phyloP scores from a whole-genome alignment of 2,329 filamentous ascomycete species.

The Aphanocladium album region DNA sequence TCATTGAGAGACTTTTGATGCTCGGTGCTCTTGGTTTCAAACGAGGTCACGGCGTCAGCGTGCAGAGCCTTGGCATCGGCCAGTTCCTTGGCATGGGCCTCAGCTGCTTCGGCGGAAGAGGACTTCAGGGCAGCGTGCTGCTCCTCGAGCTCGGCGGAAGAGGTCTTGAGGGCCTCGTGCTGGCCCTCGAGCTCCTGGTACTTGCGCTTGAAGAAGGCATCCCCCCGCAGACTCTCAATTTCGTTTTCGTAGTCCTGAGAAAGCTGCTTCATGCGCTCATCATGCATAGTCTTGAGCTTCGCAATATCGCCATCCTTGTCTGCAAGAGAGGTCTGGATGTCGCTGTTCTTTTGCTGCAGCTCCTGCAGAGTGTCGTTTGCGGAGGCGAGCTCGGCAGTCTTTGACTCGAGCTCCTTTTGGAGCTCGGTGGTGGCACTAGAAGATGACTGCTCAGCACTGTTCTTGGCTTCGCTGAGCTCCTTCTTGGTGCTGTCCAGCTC shows the following conservation, averaged over 20 bases:
- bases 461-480: constrained; percentile 20
- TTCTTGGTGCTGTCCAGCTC: constrained; percentile 44
- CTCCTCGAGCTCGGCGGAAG: constrained; percentile 45
- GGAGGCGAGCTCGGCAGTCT: constrained; percentile 42
- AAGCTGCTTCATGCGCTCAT: constrained; percentile 53
- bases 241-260: constrained; percentile 60
- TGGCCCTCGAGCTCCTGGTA: constrained; percentile 56
- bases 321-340: constrained; percentile 40
- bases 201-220: constrained; percentile 60
- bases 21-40: constrained; percentile 47
- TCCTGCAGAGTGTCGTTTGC: constrained; percentile 42
- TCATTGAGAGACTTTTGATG: constrained; percentile 51
- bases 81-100: constrained; percentile 38
- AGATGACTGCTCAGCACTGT: background rate
- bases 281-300: constrained; percentile 51
- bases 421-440: constrained; percentile 19
- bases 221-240: constrained; percentile 58
- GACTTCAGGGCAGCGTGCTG: constrained; percentile 49
- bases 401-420: constrained; percentile 35
- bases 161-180: constrained; percentile 45
- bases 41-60: constrained; percentile 37
- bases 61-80: constrained; percentile 40
- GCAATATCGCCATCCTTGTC: constrained; percentile 46
- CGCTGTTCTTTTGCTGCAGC: constrained; percentile 45
- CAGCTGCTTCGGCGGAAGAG: constrained; percentile 30